These are phyloP conservation scores for Irpex lacteus DNA, from an alignment of 1,284 basidiomycete species.

Conservation along the genomic window DNA sequence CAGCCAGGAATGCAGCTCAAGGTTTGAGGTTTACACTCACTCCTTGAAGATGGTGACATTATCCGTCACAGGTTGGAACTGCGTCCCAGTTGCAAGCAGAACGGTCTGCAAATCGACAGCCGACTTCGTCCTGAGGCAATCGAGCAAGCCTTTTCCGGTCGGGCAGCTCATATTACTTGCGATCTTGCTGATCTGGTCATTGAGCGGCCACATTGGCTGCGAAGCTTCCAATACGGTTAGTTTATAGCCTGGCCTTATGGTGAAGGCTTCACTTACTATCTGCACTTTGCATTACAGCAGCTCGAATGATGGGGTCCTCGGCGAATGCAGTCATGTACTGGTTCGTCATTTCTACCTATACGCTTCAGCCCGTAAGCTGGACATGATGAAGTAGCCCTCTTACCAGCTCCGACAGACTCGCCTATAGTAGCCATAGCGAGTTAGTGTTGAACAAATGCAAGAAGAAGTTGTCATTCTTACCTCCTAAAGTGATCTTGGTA, in stretches of 20 bases:
- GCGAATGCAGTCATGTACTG: constrained; percentile 39
- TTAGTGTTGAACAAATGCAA: background rate
- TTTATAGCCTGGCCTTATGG: background rate
- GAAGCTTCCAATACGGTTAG: constrained; percentile 20
- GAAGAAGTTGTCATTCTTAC: constrained; percentile 9
- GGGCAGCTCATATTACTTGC: constrained; percentile 36
- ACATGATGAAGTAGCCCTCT: background rate
- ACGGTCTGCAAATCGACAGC: constrained; percentile 31
- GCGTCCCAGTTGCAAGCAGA: constrained; percentile 33
- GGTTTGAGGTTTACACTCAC: constrained; percentile 1
- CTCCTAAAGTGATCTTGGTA: constrained; percentile 38
- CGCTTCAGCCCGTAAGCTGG: background rate
- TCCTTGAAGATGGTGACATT: constrained; percentile 42
- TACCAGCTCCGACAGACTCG: constrained; percentile 41
- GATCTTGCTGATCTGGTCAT: constrained; percentile 35
- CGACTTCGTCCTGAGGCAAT: constrained; percentile 36
- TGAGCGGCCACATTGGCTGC: constrained; percentile 41
- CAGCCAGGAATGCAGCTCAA: background rate
- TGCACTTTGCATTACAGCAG: constrained; percentile 40
- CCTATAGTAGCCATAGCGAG: constrained; percentile 16
- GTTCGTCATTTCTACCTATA: constrained; percentile 37
- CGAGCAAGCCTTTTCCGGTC: constrained; percentile 31
- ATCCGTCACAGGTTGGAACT: constrained; percentile 44
- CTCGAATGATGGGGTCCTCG: constrained; percentile 36
- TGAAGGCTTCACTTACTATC: constrained; percentile 31